Base-by-base conservation (phyloP, 2,329 filamentous ascomycete genomes). In the Orbilia javanica region DNA sequence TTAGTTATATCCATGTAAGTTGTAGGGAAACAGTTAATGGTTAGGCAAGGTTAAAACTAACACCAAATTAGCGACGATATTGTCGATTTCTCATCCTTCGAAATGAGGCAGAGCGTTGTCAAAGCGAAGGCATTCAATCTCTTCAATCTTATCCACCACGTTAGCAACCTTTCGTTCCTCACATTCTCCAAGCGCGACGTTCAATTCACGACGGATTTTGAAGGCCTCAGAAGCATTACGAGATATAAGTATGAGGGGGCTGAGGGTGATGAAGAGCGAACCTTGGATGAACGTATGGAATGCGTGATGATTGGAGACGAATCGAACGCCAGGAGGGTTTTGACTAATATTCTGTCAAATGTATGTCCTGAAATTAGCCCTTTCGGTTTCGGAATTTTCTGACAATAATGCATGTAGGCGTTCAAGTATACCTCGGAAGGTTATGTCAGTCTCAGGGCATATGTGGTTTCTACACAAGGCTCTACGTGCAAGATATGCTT, bases 381-480 rank as follows among this genome's bases (percentile, higher is more conserved):
- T 22, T 31, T 11, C 48, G 15, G 22, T 3, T 10, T n/a, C 18
- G 20, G 6, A 31, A 22, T 50, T 25, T n/a, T 62, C 69, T 72
- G 27, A 72, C 42, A n/a, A n/a, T 31, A 18, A 13, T 34, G 36
- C 29, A 48, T 31, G 42, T 60, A 81, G 80, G 80, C 79, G 10
- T 81, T 80, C 48, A 81, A 80, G 53, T 82, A 80, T 66, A 81
- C 81, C 11, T 77, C 77, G 6, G 64, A 78, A 48, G 80, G 81
- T 18, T 76, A 78, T n/a, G 79, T 81, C 13, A 79, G 39, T 27
- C 62, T 82, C 2, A 80, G 69, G 36, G 79, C 81, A 8, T 73
- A 75, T 42, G 74, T 80, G n/a, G 63, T 70, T 5, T 50, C 29
- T 8, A 73, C 55, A 64, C 55, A 80, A 31, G 71, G 52, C 36